These are phyloP conservation scores for Beauveria varroae DNA, from an alignment of 2,329 filamentous ascomycete genomes.

Conservation along the genomic window DNA sequence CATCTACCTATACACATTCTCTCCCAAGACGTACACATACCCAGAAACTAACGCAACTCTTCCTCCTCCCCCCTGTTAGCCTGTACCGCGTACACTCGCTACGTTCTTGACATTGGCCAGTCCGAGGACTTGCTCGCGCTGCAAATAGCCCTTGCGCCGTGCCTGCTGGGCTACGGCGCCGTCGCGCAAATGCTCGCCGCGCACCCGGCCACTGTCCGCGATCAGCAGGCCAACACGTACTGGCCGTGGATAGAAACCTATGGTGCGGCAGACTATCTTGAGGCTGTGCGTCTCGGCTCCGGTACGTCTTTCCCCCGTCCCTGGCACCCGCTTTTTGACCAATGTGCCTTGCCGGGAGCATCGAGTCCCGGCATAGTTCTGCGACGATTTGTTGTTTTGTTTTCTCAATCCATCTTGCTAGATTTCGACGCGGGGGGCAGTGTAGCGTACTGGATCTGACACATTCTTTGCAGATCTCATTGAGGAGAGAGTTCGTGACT, in stretches of 20 bases:
- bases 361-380: background rate
- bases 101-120: slow-evolving; percentile 81
- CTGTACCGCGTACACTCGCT: slow-evolving; percentile 77
- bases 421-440: no score
- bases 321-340: background rate
- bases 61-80: slow-evolving; percentile 30
- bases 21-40: no score
- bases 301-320: slow-evolving; percentile 40
- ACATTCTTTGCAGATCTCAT: slow-evolving; percentile 49
- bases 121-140: slow-evolving; percentile 83
- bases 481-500: slow-evolving; percentile 64
- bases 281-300: slow-evolving; percentile 62
- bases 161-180: slow-evolving; percentile 79
- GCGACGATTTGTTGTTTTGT: background rate
- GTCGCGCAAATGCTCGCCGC: slow-evolving; percentile 65
- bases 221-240: slow-evolving; percentile 59
- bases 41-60: slow-evolving; percentile 2
- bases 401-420: no score
- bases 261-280: slow-evolving; percentile 67
- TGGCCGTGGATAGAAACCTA: slow-evolving; percentile 93
- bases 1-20: background rate
- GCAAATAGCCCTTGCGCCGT: slow-evolving; percentile 77
- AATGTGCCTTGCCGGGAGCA: background rate
- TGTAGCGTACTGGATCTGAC: no score
- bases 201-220: slow-evolving; percentile 51